Percentiles rank a stretch among this genome's conserved stretches.
phyloP scores from a whole-genome alignment of 768 basidiomycete genomes.

The Mycena capillaripes region DNA sequence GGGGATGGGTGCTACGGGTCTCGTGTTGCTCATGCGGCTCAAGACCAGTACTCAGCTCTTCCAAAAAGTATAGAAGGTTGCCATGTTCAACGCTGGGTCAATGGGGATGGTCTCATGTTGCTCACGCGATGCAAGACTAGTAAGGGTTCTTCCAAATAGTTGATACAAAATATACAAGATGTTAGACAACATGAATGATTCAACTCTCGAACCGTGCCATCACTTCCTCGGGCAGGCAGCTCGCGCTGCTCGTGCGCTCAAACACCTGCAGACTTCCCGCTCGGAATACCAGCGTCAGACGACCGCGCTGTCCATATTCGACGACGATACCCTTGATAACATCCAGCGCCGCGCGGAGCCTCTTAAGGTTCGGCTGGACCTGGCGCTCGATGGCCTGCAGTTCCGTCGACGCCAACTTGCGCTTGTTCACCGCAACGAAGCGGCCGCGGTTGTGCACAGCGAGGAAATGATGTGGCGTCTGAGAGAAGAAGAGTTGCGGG shows the following conservation, averaged over 20 bases:
- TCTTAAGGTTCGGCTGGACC: slow-evolving; percentile 53
- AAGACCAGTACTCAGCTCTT: slow-evolving; percentile 27
- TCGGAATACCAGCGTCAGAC: slow-evolving; percentile 69
- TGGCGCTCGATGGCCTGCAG: slow-evolving; percentile 47
- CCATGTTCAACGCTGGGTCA: too few species aligned
- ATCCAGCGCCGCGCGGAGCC: slow-evolving; percentile 54
- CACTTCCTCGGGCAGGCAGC: slow-evolving; percentile 61
- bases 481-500: slow-evolving; percentile 78
- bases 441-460: slow-evolving; percentile 69
- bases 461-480: slow-evolving; percentile 72
- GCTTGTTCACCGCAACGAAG: slow-evolving; percentile 66
- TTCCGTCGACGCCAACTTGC: slow-evolving; percentile 55
- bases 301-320: slow-evolving; percentile 64
- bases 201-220: slow-evolving; percentile 49
- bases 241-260: slow-evolving; percentile 57
- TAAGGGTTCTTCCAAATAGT: too few species aligned
- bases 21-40: slow-evolving; percentile 32
- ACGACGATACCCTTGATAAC: slow-evolving; percentile 64
- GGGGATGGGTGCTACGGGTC: slow-evolving; percentile 42
- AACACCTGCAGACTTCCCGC: slow-evolving; percentile 63
- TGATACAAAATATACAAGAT: too few species aligned
- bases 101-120: too few species aligned
- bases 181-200: not conserved
- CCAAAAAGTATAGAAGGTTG: slow-evolving; percentile 13
- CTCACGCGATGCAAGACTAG: too few species aligned